phyloP scores from a whole-genome alignment of 192 early-diverging fungal species.

The Obelidium mucronatum region DNA sequence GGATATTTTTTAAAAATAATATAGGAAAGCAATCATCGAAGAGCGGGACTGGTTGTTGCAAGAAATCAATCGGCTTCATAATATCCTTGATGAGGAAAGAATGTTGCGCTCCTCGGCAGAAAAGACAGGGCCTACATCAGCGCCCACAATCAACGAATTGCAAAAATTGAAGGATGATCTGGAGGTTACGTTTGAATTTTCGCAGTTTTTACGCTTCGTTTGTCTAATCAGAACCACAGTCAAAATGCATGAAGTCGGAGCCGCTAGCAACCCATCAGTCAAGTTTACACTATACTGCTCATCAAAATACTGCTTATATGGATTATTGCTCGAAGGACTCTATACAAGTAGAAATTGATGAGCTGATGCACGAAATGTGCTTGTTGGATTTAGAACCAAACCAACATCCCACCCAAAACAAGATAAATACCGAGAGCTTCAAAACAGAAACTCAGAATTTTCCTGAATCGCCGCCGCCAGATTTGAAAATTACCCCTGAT shows the following conservation, averaged over 20 bases:
- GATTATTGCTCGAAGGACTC: not conserved
- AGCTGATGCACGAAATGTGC: not conserved
- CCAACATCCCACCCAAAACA: not conserved
- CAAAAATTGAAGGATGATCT: conserved; percentile 15
- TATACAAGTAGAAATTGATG: not conserved
- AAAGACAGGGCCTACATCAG: not conserved
- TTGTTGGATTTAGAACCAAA: conserved; percentile 2
- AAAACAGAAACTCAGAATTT: too few species aligned
- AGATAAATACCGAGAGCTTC: too few species aligned
- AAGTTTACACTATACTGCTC: not conserved
- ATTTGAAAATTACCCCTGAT: too few species aligned
- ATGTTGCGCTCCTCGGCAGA: not conserved
- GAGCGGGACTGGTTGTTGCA: conserved; percentile 15
- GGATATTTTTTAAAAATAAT: not conserved
- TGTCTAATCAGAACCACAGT: too few species aligned
- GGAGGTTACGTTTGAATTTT: too few species aligned
- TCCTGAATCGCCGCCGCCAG: too few species aligned
- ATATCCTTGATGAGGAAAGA: conserved; percentile 18
- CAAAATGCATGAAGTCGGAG: not conserved
- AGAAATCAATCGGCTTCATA: conserved; percentile 2
- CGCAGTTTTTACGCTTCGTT: too few species aligned
- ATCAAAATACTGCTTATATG: not conserved
- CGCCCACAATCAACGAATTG: conserved; percentile 9
- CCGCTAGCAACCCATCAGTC: not conserved
- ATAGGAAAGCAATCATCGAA: conserved; percentile 12